These are phyloP conservation scores for Carex scoparia DNA, from an alignment of 176 grass and related monocot genomes.

Conservation along the genomic window DNA sequence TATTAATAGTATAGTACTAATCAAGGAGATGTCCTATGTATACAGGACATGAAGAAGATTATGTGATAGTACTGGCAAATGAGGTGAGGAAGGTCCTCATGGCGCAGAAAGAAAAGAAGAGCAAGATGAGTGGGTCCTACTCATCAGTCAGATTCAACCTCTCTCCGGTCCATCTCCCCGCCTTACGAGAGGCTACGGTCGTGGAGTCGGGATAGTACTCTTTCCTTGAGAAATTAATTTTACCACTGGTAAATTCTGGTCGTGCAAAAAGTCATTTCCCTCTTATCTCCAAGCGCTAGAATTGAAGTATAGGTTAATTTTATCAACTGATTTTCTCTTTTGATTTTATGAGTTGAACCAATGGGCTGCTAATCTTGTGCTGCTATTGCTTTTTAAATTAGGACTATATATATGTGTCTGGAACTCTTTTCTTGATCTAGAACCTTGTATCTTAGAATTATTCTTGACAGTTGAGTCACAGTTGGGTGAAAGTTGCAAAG, in stretches of 20 bases:
- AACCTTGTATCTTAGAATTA: too few relatives aligned
- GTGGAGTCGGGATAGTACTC: conserved; percentile 9
- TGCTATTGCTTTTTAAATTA: not conserved
- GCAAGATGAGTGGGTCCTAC: conserved; percentile 8
- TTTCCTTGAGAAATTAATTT: not conserved
- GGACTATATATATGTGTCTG: not conserved
- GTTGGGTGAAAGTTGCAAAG: too few relatives aligned
- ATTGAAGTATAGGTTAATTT: not conserved
- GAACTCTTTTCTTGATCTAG: not conserved
- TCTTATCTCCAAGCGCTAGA: not conserved
- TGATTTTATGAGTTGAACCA: not conserved
- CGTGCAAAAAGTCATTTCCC: not conserved
- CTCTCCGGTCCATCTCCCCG: not conserved
- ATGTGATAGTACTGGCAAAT: conserved; percentile 36
- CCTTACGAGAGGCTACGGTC: not conserved
- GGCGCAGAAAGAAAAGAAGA: conserved; percentile 7
- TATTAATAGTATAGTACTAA: not conserved
- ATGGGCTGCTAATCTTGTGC: not conserved
- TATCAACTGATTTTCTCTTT: not conserved
- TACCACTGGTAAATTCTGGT: not conserved
- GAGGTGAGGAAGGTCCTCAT: conserved; percentile 34
- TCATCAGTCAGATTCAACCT: not conserved
- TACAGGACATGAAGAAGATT: conserved; percentile 41
- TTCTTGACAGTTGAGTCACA: too few relatives aligned
- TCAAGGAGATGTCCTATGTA: not conserved